Evolutionary conservation across 202 grass and related monocot species (phyloP).

Genomic region (Carex arenaria): DNA sequence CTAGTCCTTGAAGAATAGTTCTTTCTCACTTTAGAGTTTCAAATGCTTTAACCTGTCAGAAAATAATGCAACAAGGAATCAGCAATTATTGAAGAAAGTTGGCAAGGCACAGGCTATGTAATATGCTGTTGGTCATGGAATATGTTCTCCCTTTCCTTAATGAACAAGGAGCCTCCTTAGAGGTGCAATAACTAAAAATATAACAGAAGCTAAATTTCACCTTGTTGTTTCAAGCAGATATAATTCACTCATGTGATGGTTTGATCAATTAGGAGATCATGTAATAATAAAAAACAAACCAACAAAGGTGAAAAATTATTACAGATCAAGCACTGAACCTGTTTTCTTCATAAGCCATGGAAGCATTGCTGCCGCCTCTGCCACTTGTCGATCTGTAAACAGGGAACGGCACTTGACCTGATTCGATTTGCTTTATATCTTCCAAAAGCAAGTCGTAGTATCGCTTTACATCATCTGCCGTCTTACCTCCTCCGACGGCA

Average conservation of each 20-base stretch:
- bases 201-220: neutral
- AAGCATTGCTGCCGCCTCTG: neutral
- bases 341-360: constrained; percentile 19
- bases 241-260: neutral
- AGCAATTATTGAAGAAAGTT: neutral
- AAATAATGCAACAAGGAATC: constrained; percentile 10
- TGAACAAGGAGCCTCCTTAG: neutral
- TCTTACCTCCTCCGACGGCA: constrained; percentile 45
- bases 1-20: neutral
- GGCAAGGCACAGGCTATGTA: neutral
- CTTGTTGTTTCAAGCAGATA: neutral
- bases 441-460: constrained; percentile 36
- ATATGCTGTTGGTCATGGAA: neutral
- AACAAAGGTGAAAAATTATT: neutral
- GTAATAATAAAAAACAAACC: neutral
- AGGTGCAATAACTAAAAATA: neutral
- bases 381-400: constrained; percentile 17
- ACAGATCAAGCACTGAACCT: neutral
- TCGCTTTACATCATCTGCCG: constrained; percentile 42
- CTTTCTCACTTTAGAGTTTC: neutral
- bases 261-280: neutral
- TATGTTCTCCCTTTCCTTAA: neutral
- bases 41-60: constrained; percentile 16
- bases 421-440: constrained; percentile 41
- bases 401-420: constrained; percentile 31